Base-by-base conservation (phyloP, 108 stramenopile species). In the Pseudonitzschia pungens region DNA sequence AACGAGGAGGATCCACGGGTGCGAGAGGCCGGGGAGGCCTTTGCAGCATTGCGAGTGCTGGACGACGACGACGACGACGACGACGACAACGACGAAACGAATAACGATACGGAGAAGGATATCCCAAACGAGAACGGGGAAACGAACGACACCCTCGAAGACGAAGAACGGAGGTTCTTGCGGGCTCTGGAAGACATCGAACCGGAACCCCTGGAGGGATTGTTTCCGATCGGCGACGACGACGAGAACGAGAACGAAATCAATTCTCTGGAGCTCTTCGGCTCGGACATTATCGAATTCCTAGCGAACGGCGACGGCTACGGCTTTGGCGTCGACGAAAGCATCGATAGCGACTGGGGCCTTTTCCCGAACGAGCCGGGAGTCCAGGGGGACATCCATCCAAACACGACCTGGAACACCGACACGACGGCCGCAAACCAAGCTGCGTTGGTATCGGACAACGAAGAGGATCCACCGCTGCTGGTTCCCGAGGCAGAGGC, bases 11-110 rank as follows among this genome's bases (percentile, higher is more conserved):
- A 62, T 26, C n/a, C 57, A 27, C 57, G n/a, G 9, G 15, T 62
- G 31, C 60, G 29, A 62, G 60, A 62, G 60, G 60, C 60, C 32
- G 60, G n/a, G 36, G 33, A 62, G 29, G 60, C 60, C 60, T 62
- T 62, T 33, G 12, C 60, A 10, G 60, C 60, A 62, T 40, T 62
- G 60, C 60, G 20, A 40, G 32, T 62, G 32, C 60, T 40, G 20
- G 60, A 62, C 32, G 33, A 62, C 8, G 1, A 14, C 11, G 36
- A 62, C 33, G 60, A 62, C 22, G 57, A 27, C 57, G 27, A 58
- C 57, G 57, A 31, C 14, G 27, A 58, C 57, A 24, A 27, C 57
- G 20, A 56, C 55, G 55, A 56, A 10, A n/a, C n/a, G n/a, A n/a
- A n/a, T n/a, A n/a, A n/a, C n/a, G n/a, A n/a, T n/a, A n/a, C n/a